Evolutionary conservation across 2,329 filamentous ascomycete species (phyloP), one percentile per base, ranked within the genome.

Genomic region (Scedosporium boydii): DNA sequence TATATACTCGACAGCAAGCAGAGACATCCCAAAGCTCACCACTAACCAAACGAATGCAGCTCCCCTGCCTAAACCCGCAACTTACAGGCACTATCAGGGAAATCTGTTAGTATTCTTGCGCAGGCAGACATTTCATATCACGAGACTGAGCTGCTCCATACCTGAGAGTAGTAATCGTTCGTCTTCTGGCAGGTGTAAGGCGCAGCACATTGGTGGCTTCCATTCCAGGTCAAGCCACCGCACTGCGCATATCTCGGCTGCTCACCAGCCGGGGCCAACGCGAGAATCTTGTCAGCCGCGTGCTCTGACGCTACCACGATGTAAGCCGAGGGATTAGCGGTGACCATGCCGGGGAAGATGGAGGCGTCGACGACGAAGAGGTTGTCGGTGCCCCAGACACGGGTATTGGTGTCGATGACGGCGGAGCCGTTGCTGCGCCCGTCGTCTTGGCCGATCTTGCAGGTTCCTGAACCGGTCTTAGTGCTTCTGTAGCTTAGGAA

Each of bases 331-430:
- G 87, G 87, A 73, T 91, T 90, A 23, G 86, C 84, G 0, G 85
- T 86, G 3, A 85, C 80, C 66, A 88, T 82, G 66, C 87, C 87
- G 0, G 87, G 87, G 75, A 88, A 87, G 68, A 90, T 86, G 64
- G 81, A 82, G 1, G 82, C 86, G 68, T 89, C 87, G 5, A 89
- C 83, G 12, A 89, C 82, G 68, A 85, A 87, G 53, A 88, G 75
- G 73, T 88, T 88, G 68, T 88, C 83, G 0, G 83, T 88, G 48
- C 86, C 86, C 68, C 83, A 88, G 6, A 88, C 84, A 71, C 81
- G 83, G 63, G 84, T 82, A 72, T 88, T 77, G 9, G 78, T 70
- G 67, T 88, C 86, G 1, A 88, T 85, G 1, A 89, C 86, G 1
- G 83, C 76, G 6, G 76, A 79, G n/a, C 85, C 84, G 60, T 75